Evolutionary conservation across 441 rosid species (phyloP).

Genomic region (Brassica hybrid): DNA sequence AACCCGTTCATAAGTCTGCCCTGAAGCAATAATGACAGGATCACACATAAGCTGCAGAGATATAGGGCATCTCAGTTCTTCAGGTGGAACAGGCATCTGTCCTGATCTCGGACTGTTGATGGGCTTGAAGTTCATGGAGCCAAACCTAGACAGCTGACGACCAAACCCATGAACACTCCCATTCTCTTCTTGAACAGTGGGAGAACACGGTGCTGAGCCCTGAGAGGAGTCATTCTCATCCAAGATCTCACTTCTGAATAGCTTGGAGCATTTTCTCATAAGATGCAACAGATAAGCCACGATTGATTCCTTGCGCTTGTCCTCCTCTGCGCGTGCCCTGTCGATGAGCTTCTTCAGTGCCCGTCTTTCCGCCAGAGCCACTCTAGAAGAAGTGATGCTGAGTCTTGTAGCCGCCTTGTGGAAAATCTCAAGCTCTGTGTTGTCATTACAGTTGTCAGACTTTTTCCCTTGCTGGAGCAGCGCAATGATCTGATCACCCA

Average conservation of each 20-base stretch:
- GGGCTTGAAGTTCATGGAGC: constrained; percentile 76
- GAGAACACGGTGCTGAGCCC: constrained; percentile 92
- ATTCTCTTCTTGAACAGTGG: constrained; percentile 65
- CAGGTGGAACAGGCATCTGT: constrained; percentile 82
- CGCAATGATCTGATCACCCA: constrained; percentile 85
- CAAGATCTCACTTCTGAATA: constrained; percentile 80
- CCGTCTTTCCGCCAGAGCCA: constrained; percentile 91
- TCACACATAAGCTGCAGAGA: constrained; percentile 97
- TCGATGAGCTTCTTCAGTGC: constrained; percentile 94
- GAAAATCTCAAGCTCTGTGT: constrained; percentile 83
- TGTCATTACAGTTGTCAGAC: constrained; percentile 64
- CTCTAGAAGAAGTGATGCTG: constrained; percentile 88
- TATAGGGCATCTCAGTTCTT: constrained; percentile 96
- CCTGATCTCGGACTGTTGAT: constrained; percentile 64
- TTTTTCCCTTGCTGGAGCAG: constrained; percentile 93
- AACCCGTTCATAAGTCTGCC: constrained; percentile 95
- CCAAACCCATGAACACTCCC: constrained; percentile 66
- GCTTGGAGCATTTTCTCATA: constrained; percentile 94
- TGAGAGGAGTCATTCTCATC: constrained; percentile 99
- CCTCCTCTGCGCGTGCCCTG: constrained; percentile 94
- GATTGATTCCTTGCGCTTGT: constrained; percentile 94
- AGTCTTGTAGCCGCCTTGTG: constrained; percentile 83
- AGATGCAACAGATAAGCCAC: constrained; percentile 94
- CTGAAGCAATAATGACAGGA: constrained; percentile 98
- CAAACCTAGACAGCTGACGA: constrained; percentile 80